phyloP scores from a whole-genome alignment of 202 grass and related monocot genomes.

The Sporobolus alterniflorus region DNA sequence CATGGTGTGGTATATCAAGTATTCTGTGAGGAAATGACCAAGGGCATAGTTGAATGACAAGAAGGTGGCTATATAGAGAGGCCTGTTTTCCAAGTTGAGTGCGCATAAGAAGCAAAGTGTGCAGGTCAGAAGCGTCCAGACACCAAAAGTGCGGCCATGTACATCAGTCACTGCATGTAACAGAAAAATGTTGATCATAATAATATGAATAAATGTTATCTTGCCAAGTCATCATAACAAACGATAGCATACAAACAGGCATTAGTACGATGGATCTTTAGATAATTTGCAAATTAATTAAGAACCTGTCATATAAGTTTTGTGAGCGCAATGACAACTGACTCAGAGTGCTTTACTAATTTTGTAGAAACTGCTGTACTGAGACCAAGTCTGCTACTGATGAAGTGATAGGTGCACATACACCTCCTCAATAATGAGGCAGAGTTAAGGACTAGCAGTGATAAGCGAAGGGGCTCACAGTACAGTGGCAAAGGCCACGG shows the following conservation, averaged over 20 bases:
- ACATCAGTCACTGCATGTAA: slow-evolving; percentile 81
- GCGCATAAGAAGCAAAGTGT: slow-evolving; percentile 92
- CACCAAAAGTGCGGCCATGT: slow-evolving; percentile 86
- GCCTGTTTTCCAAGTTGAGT: slow-evolving; percentile 83
- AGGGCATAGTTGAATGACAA: slow-evolving; percentile 85
- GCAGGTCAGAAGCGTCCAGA: slow-evolving; percentile 91
- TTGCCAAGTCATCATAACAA: not conserved
- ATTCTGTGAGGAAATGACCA: slow-evolving; percentile 90
- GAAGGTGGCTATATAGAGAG: slow-evolving; percentile 79
- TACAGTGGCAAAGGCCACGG: too few relatives aligned
- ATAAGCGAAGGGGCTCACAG: not conserved
- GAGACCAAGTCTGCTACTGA: not conserved
- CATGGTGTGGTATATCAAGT: slow-evolving; percentile 90
- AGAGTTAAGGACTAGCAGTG: not conserved
- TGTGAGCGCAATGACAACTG: not conserved
- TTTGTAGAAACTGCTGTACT: not conserved
- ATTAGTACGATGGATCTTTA: not conserved
- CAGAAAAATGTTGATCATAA: slow-evolving; percentile 3
- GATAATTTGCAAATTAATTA: too few relatives aligned
- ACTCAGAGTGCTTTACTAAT: not conserved
- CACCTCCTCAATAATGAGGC: not conserved
- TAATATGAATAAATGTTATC: not conserved
- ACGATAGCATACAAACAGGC: not conserved
- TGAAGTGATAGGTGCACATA: not conserved
- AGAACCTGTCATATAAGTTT: not conserved